Evolutionary conservation across 306 rosid species (phyloP).

Genomic region (Lablab purpureus): DNA sequence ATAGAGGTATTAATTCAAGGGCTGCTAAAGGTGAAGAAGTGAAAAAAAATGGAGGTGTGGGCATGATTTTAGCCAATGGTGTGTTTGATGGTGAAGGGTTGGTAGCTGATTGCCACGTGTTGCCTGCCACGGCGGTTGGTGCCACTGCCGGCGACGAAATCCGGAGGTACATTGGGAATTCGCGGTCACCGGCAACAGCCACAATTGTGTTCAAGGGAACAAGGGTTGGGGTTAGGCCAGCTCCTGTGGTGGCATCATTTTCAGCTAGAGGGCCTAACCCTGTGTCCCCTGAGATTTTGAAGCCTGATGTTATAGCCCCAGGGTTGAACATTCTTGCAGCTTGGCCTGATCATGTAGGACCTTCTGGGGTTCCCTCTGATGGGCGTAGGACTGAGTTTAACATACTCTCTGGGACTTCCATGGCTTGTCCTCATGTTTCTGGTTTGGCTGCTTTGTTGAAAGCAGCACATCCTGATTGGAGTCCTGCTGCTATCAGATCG

Average conservation of each 20-base stretch:
- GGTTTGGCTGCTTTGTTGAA: conserved; percentile 88
- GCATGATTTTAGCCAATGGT: conserved; percentile 86
- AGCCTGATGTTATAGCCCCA: conserved; percentile 91
- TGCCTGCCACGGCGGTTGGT: conserved; percentile 85
- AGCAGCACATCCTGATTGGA: conserved; percentile 94
- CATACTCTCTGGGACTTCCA: conserved; percentile 87
- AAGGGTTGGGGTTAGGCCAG: conserved; percentile 76
- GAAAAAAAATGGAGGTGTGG: conserved; percentile 81
- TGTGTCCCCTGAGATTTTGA: conserved; percentile 79
- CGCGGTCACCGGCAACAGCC: conserved; percentile 51
- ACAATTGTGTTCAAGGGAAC: conserved; percentile 82
- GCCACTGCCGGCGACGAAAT: conserved; percentile 75
- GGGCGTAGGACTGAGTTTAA: conserved; percentile 73
- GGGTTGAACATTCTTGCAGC: conserved; percentile 94
- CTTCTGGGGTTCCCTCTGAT: conserved; percentile 79
- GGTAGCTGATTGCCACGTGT: conserved; percentile 87
- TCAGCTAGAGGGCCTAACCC: conserved; percentile 95
- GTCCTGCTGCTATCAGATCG: conserved; percentile 84
- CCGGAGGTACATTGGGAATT: conserved; percentile 62
- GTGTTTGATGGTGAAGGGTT: conserved; percentile 92
- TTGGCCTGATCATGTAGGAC: conserved; percentile 91
- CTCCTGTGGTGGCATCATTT: conserved; percentile 91
- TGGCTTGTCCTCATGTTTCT: conserved; percentile 96
- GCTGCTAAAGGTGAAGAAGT: conserved; percentile 89
- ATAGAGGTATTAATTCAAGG: conserved; percentile 86